Evolutionary conservation across 495 filamentous ascomycete genomes (phyloP).

Genomic region (Trichoderma parareesei): DNA sequence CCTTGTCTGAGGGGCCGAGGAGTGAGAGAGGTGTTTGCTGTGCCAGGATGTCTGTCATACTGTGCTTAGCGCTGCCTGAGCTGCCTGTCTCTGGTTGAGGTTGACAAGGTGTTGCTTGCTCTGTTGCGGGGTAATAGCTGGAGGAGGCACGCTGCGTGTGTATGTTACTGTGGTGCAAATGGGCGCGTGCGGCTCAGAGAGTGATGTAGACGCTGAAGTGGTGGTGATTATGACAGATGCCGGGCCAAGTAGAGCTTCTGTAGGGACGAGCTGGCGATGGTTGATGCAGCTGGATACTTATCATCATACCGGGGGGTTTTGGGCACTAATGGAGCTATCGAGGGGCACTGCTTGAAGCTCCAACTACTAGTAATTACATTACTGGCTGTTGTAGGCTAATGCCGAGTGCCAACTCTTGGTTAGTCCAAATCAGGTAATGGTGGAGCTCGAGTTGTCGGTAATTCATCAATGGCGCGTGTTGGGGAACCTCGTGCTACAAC

Average conservation of each 20-base stretch:
- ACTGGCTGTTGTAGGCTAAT: neutral
- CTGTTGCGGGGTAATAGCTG: neutral
- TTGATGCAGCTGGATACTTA: neutral
- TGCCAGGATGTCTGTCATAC: slow-evolving; percentile 40
- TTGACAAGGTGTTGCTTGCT: neutral
- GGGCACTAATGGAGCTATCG: neutral
- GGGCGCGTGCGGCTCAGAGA: neutral
- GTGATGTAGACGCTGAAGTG: neutral
- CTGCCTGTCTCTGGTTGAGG: neutral
- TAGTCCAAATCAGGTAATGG: no score
- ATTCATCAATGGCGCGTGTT: no score
- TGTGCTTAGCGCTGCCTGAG: slow-evolving; percentile 13
- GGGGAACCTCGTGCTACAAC: no score
- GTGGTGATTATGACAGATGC: neutral
- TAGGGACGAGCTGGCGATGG: neutral
- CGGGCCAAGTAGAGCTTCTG: neutral
- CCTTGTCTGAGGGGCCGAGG: slow-evolving; percentile 68
- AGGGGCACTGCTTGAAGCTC: neutral
- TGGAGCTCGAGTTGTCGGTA: no score
- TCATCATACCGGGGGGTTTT: neutral
- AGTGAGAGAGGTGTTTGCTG: slow-evolving; percentile 43
- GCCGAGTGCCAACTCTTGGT: no score
- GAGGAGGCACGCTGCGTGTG: neutral
- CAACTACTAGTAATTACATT: neutral
- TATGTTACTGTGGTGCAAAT: neutral